phyloP scores from a whole-genome alignment of 1,284 basidiomycete species.

The Papiliotrema laurentii region DNA sequence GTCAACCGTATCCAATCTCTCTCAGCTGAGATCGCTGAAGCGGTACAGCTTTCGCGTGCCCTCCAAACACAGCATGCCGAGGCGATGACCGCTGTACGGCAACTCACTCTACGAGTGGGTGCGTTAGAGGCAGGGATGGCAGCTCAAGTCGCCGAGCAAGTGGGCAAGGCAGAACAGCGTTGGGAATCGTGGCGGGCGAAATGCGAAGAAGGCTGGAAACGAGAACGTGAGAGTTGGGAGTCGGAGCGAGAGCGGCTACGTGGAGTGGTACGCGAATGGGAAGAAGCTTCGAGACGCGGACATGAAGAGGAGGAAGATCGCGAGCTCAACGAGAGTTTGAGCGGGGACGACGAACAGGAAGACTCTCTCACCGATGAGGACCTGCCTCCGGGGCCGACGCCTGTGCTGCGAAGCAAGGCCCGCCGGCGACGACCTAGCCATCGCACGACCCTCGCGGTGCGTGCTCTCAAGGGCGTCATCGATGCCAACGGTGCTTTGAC shows the following conservation, averaged over 20 bases:
- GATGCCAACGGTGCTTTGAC: conserved; percentile 20
- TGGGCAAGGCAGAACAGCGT: conserved; percentile 60
- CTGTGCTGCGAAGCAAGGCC: conserved; percentile 9
- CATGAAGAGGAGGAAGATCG: conserved; percentile 50
- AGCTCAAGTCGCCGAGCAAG: conserved; percentile 51
- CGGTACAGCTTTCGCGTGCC: conserved; percentile 66
- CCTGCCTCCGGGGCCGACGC: conserved; percentile 15
- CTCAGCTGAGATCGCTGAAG: conserved; percentile 69
- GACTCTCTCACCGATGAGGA: conserved; percentile 39
- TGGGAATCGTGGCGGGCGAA: conserved; percentile 60
- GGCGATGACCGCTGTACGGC: conserved; percentile 71
- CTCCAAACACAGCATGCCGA: conserved; percentile 73
- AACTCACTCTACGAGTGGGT: conserved; percentile 59
- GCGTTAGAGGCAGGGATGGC: conserved; percentile 51
- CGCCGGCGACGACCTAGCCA: conserved; percentile 34
- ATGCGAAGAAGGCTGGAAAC: conserved; percentile 70
- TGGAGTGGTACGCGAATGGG: conserved; percentile 77
- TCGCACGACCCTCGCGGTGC: conserved; percentile 29
- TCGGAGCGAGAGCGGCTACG: conserved; percentile 71
- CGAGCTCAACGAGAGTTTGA: conserved; percentile 41
- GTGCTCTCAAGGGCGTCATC: conserved; percentile 29
- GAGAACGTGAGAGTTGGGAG: conserved; percentile 74
- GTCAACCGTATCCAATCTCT: conserved; percentile 66
- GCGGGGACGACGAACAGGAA: conserved; percentile 32
- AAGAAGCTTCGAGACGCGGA: conserved; percentile 53